A percentile compares a stretch with the other conserved stretches of the same genome.
phyloP scores from a whole-genome alignment of 2,329 filamentous ascomycete genomes.

The Fusarium nisikadoi region DNA sequence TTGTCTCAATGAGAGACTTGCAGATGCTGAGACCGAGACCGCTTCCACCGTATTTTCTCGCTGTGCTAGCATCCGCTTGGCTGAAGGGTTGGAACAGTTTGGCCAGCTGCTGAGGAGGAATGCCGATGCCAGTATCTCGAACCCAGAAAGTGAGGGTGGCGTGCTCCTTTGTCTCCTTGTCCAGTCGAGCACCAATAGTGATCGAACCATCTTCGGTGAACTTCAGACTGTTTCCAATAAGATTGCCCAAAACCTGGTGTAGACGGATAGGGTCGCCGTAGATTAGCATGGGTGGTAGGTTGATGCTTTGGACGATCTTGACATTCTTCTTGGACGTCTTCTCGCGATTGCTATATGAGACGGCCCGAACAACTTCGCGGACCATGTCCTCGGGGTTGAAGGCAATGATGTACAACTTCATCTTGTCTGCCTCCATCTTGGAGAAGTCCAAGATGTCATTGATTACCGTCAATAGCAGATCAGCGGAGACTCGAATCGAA shows the following conservation, averaged over 20 bases:
- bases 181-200: constrained; percentile 80
- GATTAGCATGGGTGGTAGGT: constrained; percentile 77
- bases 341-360: constrained; percentile 73
- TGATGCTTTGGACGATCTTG: constrained; percentile 75
- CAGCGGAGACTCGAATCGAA: constrained; percentile 85
- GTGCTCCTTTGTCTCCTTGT: constrained; percentile 74
- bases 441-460: constrained; percentile 97
- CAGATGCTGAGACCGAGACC: constrained; percentile 93
- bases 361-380: constrained; percentile 72
- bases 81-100: constrained; percentile 94
- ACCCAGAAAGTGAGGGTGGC: constrained; percentile 87
- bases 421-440: constrained; percentile 88
- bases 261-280: constrained; percentile 74
- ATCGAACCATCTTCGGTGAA: constrained; percentile 90
- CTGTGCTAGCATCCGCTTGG: constrained; percentile 90
- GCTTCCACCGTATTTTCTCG: constrained; percentile 90
- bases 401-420: constrained; percentile 80
- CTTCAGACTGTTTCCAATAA: constrained; percentile 93
- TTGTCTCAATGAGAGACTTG: constrained; percentile 91
- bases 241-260: constrained; percentile 79
- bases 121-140: constrained; percentile 90
- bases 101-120: constrained; percentile 81
- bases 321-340: constrained; percentile 72
- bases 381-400: constrained; percentile 76
- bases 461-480: constrained; percentile 89